A percentile compares a stretch with the other conserved stretches of the same genome.
Conservation (phyloP, 2,329 filamentous ascomycete genomes). For the Emergomyces africanus region DNA sequence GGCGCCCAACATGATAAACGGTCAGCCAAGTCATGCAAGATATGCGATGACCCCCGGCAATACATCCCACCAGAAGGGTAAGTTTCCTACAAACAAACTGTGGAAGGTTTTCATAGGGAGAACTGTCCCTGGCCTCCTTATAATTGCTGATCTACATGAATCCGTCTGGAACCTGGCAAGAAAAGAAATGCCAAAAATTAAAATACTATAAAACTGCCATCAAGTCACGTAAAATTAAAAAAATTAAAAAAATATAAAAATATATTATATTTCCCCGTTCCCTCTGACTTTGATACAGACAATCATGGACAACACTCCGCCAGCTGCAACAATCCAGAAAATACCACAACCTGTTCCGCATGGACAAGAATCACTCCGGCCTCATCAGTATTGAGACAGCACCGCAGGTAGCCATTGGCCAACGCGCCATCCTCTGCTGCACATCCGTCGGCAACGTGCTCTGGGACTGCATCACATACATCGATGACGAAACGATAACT, state of each 20-base stretch:
- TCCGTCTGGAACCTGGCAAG: not conserved
- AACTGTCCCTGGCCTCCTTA: not conserved
- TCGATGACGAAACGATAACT: conserved; percentile 51
- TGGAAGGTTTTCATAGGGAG: not conserved
- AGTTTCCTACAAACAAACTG: not conserved
- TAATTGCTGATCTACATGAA: not conserved
- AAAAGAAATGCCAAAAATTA: not conserved
- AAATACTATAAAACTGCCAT: not conserved
- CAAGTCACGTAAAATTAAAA: not conserved
- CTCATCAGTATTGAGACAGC: conserved; percentile 18
- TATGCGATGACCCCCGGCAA: conserved; percentile 22
- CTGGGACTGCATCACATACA: conserved; percentile 63
- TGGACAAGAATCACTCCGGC: conserved; percentile 8
- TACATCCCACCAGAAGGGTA: conserved; percentile 18
- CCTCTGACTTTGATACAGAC: conserved; percentile 6
- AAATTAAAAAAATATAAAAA: too few species aligned
- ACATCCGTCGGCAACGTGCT: conserved; percentile 58
- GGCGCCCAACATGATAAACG: conserved; percentile 15
- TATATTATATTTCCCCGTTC: not conserved
- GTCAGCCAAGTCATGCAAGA: conserved; percentile 15
- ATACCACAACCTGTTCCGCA: conserved; percentile 15
- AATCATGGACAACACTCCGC: conserved; percentile 20
- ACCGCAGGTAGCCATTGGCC: conserved; percentile 59
- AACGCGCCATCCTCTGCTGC: conserved; percentile 56
- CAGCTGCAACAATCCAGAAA: conserved; percentile 11